phyloP scores from a whole-genome alignment of 2,329 filamentous ascomycete genomes.

The Sclerotinia spermophila region DNA sequence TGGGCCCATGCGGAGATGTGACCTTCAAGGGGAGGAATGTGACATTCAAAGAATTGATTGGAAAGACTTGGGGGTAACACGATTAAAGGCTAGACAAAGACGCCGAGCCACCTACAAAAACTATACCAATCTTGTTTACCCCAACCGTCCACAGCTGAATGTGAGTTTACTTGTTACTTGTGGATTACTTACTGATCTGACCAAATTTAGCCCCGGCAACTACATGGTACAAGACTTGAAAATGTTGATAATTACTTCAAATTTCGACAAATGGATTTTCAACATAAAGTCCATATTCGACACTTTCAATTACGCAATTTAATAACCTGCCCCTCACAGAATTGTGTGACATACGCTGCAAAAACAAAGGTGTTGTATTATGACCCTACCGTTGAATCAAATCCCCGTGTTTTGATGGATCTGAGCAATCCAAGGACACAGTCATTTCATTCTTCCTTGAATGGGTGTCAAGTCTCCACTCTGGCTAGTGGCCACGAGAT shows the following conservation, averaged over 20 bases:
- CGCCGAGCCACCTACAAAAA: conserved; percentile 52
- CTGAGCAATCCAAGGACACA: conserved; percentile 32
- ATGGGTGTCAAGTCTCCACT: conserved; percentile 36
- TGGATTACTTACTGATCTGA: conserved; percentile 4
- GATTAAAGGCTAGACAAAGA: conserved; percentile 46
- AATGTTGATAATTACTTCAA: conserved; percentile 48
- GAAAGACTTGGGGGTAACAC: conserved; percentile 49
- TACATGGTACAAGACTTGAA: conserved; percentile 22
- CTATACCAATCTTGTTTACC: conserved; percentile 51
- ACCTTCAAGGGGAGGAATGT: conserved; percentile 53
- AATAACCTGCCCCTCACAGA: conserved; percentile 53
- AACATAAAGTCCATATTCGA: conserved; percentile 51
- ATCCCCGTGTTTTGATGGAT: conserved; percentile 29
- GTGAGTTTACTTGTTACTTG: conserved; percentile 41
- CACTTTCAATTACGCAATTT: conserved; percentile 66
- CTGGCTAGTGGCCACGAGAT: conserved; percentile 37
- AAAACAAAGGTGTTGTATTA: conserved; percentile 48
- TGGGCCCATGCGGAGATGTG: conserved; percentile 39
- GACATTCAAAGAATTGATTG: conserved; percentile 61
- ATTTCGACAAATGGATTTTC: conserved; percentile 55
- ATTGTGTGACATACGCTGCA: conserved; percentile 55
- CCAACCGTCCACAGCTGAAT: conserved; percentile 43
- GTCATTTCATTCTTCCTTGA: conserved; percentile 24
- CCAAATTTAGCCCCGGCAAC: conserved; percentile 22
- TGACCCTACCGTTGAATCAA: conserved; percentile 42